phyloP scores from a whole-genome alignment of 176 grass and related monocot genomes.

The Bromus sterilis region DNA sequence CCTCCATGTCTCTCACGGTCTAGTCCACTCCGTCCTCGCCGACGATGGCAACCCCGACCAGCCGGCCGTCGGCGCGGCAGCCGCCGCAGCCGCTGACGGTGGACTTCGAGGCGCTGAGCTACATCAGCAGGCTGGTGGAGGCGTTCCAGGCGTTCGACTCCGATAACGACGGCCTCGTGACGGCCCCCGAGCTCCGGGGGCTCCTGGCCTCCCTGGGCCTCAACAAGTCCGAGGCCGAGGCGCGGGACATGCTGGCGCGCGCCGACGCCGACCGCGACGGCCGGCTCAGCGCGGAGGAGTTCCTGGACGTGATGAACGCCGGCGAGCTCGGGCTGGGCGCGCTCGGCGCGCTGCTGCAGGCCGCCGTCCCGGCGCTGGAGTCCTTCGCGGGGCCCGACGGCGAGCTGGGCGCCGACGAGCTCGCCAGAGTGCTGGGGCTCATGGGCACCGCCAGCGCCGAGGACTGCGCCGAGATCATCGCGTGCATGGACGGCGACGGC shows the following conservation, averaged over 20 bases:
- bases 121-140: constrained; percentile 77
- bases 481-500: constrained; percentile 66
- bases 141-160: constrained; percentile 89
- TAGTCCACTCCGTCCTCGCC: background rate
- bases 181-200: constrained; percentile 43
- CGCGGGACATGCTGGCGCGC: constrained; percentile 53
- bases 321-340: constrained; percentile 51
- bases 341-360: constrained; percentile 56
- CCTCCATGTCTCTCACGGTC: background rate
- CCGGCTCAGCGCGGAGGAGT: constrained; percentile 56
- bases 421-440: constrained; percentile 39
- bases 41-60: background rate
- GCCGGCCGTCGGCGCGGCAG: background rate
- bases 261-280: constrained; percentile 53
- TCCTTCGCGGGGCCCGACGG: constrained; percentile 14
- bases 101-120: constrained; percentile 71
- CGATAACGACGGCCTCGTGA: constrained; percentile 62
- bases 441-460: constrained; percentile 37
- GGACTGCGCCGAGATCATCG: constrained; percentile 63
- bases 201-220: constrained; percentile 69
- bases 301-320: constrained; percentile 71
- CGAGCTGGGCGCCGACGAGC: constrained; percentile 38
- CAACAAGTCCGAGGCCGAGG: constrained; percentile 38
- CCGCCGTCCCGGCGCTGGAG: constrained; percentile 46
- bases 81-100: constrained; percentile 20